A percentile compares a stretch with the other conserved stretches of the same genome.
Conservation (phyloP, 208 protist genomes). For the Jaenimonas drosophilae region DNA sequence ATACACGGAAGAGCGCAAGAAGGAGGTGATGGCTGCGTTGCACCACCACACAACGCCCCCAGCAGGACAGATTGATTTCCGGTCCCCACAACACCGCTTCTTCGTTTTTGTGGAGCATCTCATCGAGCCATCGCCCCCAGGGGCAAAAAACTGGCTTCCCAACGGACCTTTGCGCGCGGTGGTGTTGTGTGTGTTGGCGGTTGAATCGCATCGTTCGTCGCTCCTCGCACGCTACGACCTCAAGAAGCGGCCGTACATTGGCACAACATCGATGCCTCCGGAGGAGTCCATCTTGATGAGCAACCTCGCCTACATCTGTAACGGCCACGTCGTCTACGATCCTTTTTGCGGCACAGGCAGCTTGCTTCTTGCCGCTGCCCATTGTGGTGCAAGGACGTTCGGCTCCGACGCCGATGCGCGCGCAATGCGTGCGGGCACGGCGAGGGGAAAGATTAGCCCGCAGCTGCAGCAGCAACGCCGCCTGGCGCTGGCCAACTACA, state of each 20-base stretch:
- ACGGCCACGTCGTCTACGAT: constrained; percentile 70
- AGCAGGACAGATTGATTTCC: constrained; percentile 12
- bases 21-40: constrained; percentile 23
- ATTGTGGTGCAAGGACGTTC: constrained; percentile 79
- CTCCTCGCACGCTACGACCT: constrained; percentile 76
- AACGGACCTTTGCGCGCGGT: constrained; percentile 34
- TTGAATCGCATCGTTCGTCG: constrained; percentile 20
- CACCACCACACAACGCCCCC: background rate
- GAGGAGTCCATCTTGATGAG: constrained; percentile 90
- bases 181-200: constrained; percentile 26
- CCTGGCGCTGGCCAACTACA: constrained; percentile 30
- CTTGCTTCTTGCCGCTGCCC: constrained; percentile 74
- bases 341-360: constrained; percentile 92
- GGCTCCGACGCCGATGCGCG: constrained; percentile 88
- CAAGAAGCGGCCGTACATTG: constrained; percentile 85
- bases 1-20: constrained; percentile 43
- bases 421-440: constrained; percentile 63
- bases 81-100: constrained; percentile 15
- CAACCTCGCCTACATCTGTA: constrained; percentile 69
- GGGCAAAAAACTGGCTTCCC: constrained; percentile 15
- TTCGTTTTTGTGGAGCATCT: constrained; percentile 53
- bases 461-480: constrained; percentile 65
- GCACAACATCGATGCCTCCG: constrained; percentile 94
- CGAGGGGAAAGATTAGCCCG: constrained; percentile 29
- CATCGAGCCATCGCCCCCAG: constrained; percentile 23